A percentile compares a stretch with the other conserved stretches of the same genome.
Evolutionary conservation across 148 eudicot species (phyloP).

Genomic region (Chenopodium album): DNA sequence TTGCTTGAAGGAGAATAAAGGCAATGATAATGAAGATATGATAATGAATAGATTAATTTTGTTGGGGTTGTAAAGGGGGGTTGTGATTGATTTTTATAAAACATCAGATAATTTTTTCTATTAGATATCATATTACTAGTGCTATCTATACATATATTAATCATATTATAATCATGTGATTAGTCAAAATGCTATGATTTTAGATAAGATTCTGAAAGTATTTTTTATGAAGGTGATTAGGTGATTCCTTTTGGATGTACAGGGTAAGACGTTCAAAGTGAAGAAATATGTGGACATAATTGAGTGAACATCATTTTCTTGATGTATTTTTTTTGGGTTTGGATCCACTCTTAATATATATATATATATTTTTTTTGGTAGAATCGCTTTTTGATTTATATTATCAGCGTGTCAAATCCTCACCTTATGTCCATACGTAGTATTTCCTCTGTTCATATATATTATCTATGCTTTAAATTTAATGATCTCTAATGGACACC

Average conservation of each 20-base stretch:
- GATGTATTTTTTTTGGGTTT: slow-evolving; percentile 11
- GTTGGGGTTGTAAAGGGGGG: slow-evolving; percentile 6
- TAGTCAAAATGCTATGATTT: slow-evolving; percentile 28
- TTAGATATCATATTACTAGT: background rate
- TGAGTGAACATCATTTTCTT: slow-evolving; percentile 26
- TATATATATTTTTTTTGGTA: background rate
- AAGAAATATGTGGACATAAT: slow-evolving; percentile 21
- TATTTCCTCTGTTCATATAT: too few relatives aligned
- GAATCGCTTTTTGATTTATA: background rate
- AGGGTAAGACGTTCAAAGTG: slow-evolving; percentile 19
- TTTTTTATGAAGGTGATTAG: slow-evolving; percentile 9
- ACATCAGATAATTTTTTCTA: slow-evolving; percentile 16
- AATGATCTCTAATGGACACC: too few relatives aligned
- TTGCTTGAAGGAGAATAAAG: slow-evolving; percentile 44
- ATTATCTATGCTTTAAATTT: too few relatives aligned
- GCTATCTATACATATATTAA: slow-evolving; percentile 6
- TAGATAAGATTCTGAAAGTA: slow-evolving; percentile 22
- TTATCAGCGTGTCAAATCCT: slow-evolving; percentile 21
- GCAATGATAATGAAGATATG: background rate
- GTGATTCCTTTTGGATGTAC: slow-evolving; percentile 30
- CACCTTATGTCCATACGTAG: background rate
- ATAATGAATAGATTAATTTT: slow-evolving; percentile 5
- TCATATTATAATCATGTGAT: slow-evolving; percentile 7
- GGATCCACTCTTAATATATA: background rate
- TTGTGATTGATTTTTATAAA: background rate